Percentiles rank a stretch among this genome's conserved stretches.
These are phyloP conservation scores for Mycena galopus DNA, from an alignment of 768 basidiomycete species.

Conservation along the genomic window DNA sequence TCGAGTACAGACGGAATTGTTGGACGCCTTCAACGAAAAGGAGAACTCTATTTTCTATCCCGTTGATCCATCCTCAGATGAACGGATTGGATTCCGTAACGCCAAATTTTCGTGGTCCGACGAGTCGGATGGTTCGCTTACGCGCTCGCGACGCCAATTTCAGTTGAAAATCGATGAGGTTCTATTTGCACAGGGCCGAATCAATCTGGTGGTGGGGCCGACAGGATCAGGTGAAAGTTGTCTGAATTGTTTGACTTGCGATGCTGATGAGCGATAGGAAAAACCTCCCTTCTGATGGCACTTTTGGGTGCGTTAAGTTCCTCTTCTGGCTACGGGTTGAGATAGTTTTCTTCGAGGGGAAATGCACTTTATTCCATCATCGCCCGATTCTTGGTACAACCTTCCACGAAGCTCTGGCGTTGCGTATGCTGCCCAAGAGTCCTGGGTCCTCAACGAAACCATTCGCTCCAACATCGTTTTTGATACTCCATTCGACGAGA, in stretches of 20 bases:
- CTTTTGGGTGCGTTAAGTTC: conserved; percentile 58
- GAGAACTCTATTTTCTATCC: conserved; percentile 33
- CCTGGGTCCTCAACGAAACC: conserved; percentile 88
- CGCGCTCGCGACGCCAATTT: conserved; percentile 61
- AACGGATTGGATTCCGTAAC: conserved; percentile 64
- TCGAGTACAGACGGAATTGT: conserved; percentile 58
- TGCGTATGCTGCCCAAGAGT: conserved; percentile 86
- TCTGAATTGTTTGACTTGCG: conserved; percentile 47
- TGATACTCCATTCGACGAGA: conserved; percentile 83
- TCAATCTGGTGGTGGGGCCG: conserved; percentile 73
- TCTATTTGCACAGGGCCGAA: conserved; percentile 63
- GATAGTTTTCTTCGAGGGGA: conserved; percentile 52
- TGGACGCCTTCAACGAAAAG: conserved; percentile 53
- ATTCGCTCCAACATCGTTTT: conserved; percentile 88
- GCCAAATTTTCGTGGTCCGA: conserved; percentile 70
- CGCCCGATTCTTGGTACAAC: conserved; percentile 72
- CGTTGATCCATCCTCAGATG: conserved; percentile 18
- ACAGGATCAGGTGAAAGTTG: conserved; percentile 53
- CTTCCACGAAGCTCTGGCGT: conserved; percentile 78
- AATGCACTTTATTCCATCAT: conserved; percentile 71
- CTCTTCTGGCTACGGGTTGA: conserved; percentile 47
- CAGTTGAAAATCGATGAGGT: conserved; percentile 63
- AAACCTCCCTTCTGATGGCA: conserved; percentile 77
- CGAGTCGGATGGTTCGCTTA: conserved; percentile 40
- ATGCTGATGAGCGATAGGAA: conserved; percentile 67